Evolutionary conservation across 768 basidiomycete genomes (phyloP).

Genomic region (Tylopilus vinaceipallidus): DNA sequence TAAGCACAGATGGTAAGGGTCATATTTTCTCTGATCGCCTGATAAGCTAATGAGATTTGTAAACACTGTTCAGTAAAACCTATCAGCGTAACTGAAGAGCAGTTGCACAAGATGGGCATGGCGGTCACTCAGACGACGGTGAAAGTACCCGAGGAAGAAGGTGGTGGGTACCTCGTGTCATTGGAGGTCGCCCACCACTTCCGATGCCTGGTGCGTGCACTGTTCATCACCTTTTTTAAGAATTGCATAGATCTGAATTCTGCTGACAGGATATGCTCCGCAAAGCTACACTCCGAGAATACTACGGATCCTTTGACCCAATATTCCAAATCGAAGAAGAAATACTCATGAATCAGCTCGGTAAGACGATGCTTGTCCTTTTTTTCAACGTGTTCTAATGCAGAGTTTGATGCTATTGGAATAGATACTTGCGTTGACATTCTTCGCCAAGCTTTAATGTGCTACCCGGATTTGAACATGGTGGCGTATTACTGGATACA

Average conservation of each 20-base stretch:
- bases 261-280: constrained; percentile 4
- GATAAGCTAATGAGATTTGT: background rate
- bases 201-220: constrained; percentile 3
- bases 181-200: constrained; percentile 7
- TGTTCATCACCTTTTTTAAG: no score
- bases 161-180: constrained; percentile 8
- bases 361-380: background rate
- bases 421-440: constrained; percentile 8
- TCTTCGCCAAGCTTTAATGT: constrained; percentile 11
- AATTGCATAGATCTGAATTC: background rate
- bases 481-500: constrained; percentile 10
- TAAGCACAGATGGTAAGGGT: background rate
- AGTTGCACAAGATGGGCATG: background rate
- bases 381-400: background rate
- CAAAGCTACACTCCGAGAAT: constrained; percentile 3
- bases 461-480: constrained; percentile 7
- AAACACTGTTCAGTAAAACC: background rate
- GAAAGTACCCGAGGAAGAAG: constrained; percentile 3
- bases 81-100: background rate
- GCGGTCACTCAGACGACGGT: background rate
- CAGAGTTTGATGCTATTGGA: background rate
- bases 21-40: background rate
- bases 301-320: background rate
- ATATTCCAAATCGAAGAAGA: constrained; percentile 1
- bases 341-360: constrained; percentile 1